phyloP scores from a whole-genome alignment of 331 rosid species.

The Pyracantha coccinea region DNA sequence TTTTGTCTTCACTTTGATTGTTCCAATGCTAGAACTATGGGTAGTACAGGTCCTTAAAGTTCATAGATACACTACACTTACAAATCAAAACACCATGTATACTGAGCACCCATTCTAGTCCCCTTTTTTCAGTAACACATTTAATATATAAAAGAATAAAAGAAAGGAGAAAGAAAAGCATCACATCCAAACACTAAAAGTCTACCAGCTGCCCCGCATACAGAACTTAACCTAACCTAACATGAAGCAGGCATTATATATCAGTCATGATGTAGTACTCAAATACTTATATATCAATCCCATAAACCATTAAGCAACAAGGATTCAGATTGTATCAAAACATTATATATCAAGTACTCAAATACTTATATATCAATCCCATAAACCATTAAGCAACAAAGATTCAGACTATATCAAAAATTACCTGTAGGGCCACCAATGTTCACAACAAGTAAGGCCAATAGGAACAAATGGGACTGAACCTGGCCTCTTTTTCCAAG shows the following conservation, averaged over 20 bases:
- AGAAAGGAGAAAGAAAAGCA: not conserved
- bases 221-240: not conserved
- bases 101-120: not conserved
- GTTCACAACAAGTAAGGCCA: conserved; percentile 81
- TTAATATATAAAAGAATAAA: not conserved
- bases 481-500: no score
- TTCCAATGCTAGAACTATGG: not conserved
- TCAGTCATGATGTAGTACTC: not conserved
- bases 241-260: not conserved
- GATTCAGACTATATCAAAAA: conserved; percentile 3
- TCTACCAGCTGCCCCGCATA: no score
- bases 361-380: not conserved
- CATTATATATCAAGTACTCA: no score
- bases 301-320: not conserved
- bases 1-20: not conserved
- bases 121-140: not conserved
- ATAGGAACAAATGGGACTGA: no score
- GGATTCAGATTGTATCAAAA: conserved; percentile 7
- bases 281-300: not conserved
- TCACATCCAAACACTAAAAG: not conserved
- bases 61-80: not conserved
- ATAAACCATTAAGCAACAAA: not conserved
- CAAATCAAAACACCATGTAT: not conserved
- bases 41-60: not conserved
- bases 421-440: conserved; percentile 84